Evolutionary conservation across 306 rosid species (phyloP).

Genomic region (Castanea mollissima): DNA sequence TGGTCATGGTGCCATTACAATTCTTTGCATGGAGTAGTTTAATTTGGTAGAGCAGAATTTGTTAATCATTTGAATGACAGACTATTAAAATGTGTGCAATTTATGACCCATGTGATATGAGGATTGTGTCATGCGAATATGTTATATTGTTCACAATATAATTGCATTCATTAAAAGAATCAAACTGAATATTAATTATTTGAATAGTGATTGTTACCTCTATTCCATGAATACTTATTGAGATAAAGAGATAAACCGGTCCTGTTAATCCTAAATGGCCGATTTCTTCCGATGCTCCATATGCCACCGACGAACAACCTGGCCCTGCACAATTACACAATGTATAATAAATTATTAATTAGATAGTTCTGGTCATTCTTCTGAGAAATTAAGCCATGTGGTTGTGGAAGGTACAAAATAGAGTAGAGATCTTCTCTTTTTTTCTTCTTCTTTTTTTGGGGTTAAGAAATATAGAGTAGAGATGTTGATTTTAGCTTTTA

Average conservation of each 20-base stretch:
- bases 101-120: background rate
- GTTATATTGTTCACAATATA: background rate
- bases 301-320: conserved; percentile 86
- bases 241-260: conserved; percentile 65
- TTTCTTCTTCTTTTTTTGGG: no score
- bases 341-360: no score
- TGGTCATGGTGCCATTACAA: background rate
- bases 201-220: conserved; percentile 38
- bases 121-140: background rate
- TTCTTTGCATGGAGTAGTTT: no score
- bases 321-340: conserved; percentile 51
- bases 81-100: background rate
- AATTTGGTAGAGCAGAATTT: background rate
- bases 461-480: no score
- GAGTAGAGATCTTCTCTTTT: no score
- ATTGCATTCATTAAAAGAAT: background rate
- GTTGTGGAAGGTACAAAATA: background rate
- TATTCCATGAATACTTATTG: conserved; percentile 69
- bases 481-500: no score
- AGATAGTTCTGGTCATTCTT: background rate
- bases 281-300: conserved; percentile 92
- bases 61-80: background rate
- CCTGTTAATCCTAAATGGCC: conserved; percentile 69
- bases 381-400: background rate
- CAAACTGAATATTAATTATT: background rate